Base-by-base conservation (phyloP, 2,329 filamentous ascomycete genomes). In the Clonostachys sp. region DNA sequence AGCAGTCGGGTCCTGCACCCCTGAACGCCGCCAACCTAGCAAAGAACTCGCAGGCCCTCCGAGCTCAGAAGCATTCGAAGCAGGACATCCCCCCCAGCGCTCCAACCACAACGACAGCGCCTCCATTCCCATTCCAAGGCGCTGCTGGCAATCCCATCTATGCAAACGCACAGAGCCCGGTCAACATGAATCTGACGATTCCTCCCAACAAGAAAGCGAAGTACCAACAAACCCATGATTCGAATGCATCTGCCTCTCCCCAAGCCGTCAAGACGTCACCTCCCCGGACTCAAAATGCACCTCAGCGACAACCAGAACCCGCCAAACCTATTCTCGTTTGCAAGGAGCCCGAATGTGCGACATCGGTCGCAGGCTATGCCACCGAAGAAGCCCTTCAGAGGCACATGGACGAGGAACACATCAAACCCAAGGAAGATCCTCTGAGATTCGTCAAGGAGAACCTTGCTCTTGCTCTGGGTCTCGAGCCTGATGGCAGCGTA, bases 181-280 rank as follows among this genome's bases (percentile, higher is more conserved):
- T 30, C 24, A n/a, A 39, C 14, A 78, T 80, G 35, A 76, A 78
- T 45, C 65, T 85, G 36, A 73, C 78, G 45, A 64, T 83, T 18
- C 82, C 81, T 6, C 67, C 75, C 5, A 83, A 84, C 63, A 82
- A 78, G 65, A 82, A 77, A 66, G 56, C 58, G 48, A 84, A 78
- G 67, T 71, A 71, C 20, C 47, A 47, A 18, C 46, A 47, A n/a
- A 34, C 40, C n/a, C 24, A 30, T 30, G 24, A 30, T 30, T 30
- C 24, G 24, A 30, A 30, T 30, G 46, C 45, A 5, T 78, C 77
- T 24, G 77, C 77, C 3, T 78, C 76, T 1, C 76, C 76, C 0
- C 74, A 78, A 45, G 52, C 42, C 12, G 36, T 38, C 38, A 59
- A 57, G 52, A 40, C 47, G 4, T 46, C 48, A 5, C 50, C 48